These are phyloP conservation scores for Erythrobasidium yunnanense DNA, from an alignment of 768 basidiomycete genomes.

Conservation along the genomic window DNA sequence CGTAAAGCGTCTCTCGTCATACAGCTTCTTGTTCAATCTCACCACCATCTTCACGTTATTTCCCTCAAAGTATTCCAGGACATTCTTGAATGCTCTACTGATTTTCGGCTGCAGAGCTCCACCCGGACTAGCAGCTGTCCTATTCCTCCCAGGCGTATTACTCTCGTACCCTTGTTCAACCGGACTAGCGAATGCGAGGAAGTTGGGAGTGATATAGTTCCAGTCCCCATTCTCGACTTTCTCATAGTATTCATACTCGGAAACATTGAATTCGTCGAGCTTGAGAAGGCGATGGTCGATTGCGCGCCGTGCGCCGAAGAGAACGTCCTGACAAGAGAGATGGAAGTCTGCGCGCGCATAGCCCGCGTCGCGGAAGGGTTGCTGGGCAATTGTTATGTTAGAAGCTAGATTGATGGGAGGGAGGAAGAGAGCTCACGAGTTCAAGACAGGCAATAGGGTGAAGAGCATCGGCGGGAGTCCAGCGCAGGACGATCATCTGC, in stretches of 20 bases:
- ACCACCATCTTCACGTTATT: conserved; percentile 80
- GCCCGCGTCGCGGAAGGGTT: conserved; percentile 78
- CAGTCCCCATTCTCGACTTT: conserved; percentile 91
- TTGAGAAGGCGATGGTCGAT: conserved; percentile 40
- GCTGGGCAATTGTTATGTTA: no score
- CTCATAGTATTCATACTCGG: conserved; percentile 88
- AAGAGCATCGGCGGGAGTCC: conserved; percentile 87
- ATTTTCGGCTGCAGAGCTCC: conserved; percentile 43
- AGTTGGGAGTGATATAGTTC: conserved; percentile 72
- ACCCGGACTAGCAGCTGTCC: conserved; percentile 6
- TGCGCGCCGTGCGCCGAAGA: conserved; percentile 76
- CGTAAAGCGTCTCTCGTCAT: conserved; percentile 67
- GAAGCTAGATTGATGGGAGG: no score
- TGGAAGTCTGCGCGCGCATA: conserved; percentile 85
- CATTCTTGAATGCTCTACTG: conserved; percentile 71
- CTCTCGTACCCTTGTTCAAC: conserved; percentile 51
- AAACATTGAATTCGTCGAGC: conserved; percentile 60
- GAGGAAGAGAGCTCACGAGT: no score
- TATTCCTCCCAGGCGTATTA: neutral
- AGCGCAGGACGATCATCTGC: conserved; percentile 84
- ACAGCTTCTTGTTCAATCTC: conserved; percentile 79
- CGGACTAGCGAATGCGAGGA: conserved; percentile 44
- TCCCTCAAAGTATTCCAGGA: conserved; percentile 83
- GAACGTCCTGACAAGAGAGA: conserved; percentile 77
- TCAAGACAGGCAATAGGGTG: conserved; percentile 63